Evolutionary conservation across 75 land plant species (phyloP), one percentile per base, ranked within the genome.

Genomic region (Larix kaempferi): DNA sequence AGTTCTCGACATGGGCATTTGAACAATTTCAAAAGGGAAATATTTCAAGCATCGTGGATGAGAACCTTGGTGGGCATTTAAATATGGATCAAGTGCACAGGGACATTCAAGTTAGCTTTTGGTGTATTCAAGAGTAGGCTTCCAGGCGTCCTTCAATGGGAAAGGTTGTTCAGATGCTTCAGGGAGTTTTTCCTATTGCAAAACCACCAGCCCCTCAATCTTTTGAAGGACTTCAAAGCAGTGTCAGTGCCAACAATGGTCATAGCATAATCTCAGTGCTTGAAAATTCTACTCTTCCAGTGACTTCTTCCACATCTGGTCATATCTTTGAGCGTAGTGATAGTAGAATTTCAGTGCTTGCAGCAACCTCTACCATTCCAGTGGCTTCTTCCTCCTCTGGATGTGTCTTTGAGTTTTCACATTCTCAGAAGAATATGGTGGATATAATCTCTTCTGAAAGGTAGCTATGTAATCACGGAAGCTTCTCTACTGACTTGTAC

Each of bases 41-140:
- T 44, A 10, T 71, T 37, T 16, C 11, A 19, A 44, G 22, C 21
- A 22, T 71, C 2, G 12, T 71, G 5, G 73, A 71, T 71, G 73
- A 71, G 22, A 71, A 44, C 54, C 73, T 71, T 71, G 73, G 49
- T 22, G 22, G 8, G 44, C 11, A 7, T 19, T 64, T 85, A 12
- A 81, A 86, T 73, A 78, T 88, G 80, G 91, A 86, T n/a, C 89
- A 93, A 66, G 73, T 85, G 3, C 25, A 7, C 0, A 67, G 94
- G 82, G 86, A 77, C 12, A 35, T 89, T 71, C 41, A 80, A 66
- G 89, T 89, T 23, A 83, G 93, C 71, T 93, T 93, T 62, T 93
- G 91, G 95, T 93, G 95, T 80, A 87, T 91, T 15, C 93, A 93
- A 44, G 91, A 89, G 76, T 89, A 91, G 17, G 88, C 95, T 17